Conservation (phyloP, 495 filamentous ascomycete genomes). For the Pseudomonodictys pantanalensis region DNA sequence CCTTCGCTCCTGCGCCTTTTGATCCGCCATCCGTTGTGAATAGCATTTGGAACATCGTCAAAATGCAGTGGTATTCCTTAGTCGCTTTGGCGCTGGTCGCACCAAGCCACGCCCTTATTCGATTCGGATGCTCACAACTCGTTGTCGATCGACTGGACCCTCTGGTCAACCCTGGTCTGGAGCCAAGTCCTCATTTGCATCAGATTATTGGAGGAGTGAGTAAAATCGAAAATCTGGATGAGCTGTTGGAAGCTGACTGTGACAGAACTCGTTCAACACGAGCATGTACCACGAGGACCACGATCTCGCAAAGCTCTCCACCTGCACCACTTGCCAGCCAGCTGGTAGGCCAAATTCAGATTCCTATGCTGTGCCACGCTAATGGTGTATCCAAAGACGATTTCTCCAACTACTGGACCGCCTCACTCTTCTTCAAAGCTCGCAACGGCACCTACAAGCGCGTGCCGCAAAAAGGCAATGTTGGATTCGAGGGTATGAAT, state of each 20-base stretch:
- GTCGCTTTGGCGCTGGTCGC: slow-evolving; percentile 18
- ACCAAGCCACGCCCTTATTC: slow-evolving; percentile 21
- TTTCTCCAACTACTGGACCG: slow-evolving; percentile 28
- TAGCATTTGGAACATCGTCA: background rate
- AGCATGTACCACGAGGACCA: slow-evolving; percentile 11
- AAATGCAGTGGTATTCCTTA: slow-evolving; percentile 20
- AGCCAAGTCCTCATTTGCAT: slow-evolving; percentile 21
- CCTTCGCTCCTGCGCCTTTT: too few species aligned
- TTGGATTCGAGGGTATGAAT: slow-evolving; percentile 14
- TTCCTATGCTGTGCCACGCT: too few species aligned
- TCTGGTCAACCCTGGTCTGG: slow-evolving; percentile 18
- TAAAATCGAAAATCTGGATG: background rate
- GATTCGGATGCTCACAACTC: slow-evolving; percentile 27
- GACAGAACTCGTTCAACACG: slow-evolving; percentile 18
- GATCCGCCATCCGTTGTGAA: background rate
- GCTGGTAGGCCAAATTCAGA: background rate
- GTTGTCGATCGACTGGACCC: slow-evolving; percentile 21
- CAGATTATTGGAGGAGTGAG: slow-evolving; percentile 27
- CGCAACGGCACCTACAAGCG: slow-evolving; percentile 28
- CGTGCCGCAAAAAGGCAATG: slow-evolving; percentile 18
- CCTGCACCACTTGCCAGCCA: slow-evolving; percentile 21
- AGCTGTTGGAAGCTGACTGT: background rate
- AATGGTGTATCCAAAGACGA: too few species aligned
- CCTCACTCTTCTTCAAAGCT: slow-evolving; percentile 16
- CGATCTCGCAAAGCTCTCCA: slow-evolving; percentile 11